phyloP scores from a whole-genome alignment of 2,329 filamentous ascomycete species.

The Nannizzia gypsea region DNA sequence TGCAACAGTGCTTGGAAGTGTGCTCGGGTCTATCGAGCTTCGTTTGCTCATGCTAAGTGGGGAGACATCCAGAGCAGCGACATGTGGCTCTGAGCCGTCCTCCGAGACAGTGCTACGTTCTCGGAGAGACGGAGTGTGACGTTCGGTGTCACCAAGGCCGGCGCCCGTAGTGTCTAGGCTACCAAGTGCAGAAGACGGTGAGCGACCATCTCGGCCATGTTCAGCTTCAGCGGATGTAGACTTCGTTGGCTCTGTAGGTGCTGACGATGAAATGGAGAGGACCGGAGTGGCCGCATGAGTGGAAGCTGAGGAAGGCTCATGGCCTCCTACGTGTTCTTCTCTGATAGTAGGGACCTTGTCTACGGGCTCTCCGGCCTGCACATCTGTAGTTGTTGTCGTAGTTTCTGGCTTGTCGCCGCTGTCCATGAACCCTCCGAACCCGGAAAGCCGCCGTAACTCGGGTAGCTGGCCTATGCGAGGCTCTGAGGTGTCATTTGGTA shows the following conservation, averaged over 20 bases:
- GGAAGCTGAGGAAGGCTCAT: not conserved
- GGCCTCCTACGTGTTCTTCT: constrained; percentile 25
- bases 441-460: not conserved
- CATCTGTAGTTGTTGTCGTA: constrained; percentile 33
- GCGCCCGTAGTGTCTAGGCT: not conserved
- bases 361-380: constrained; percentile 27
- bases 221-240: not conserved
- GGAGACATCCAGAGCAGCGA: not conserved
- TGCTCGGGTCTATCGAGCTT: not conserved
- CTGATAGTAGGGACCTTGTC: constrained; percentile 43
- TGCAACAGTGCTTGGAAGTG: not conserved
- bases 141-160: not conserved
- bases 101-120: not conserved
- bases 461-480: not conserved
- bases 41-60: not conserved
- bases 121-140: not conserved
- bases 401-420: not conserved
- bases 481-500: not conserved
- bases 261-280: not conserved
- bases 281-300: not conserved
- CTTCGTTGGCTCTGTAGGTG: not conserved
- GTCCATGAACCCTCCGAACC: not conserved
- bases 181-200: not conserved
- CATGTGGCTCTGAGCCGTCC: not conserved
- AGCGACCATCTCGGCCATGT: not conserved